Percentiles rank a stretch among this genome's conserved stretches.
Evolutionary conservation across 2,329 filamentous ascomycete genomes (phyloP).

Genomic region (Tolypocladium tundrense): DNA sequence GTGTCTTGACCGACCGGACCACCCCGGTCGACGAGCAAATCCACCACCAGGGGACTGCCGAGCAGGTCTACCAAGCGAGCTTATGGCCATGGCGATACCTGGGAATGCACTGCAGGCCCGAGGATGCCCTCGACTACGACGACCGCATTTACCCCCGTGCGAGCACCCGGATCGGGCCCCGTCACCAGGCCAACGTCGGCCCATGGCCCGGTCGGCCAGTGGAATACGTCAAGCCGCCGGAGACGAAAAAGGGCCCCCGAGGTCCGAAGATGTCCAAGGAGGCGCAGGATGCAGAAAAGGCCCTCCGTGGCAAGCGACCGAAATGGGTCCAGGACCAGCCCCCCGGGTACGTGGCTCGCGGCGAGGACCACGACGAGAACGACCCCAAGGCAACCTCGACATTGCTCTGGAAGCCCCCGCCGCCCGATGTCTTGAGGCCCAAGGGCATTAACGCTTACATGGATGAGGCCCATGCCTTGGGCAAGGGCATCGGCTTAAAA

Average conservation of each 20-base stretch:
- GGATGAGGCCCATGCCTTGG: slow-evolving; percentile 53
- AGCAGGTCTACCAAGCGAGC: slow-evolving; percentile 85
- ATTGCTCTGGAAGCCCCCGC: slow-evolving; percentile 68
- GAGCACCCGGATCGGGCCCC: slow-evolving; percentile 80
- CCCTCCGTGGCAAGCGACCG: slow-evolving; percentile 68
- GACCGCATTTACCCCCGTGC: slow-evolving; percentile 95
- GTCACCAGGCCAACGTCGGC: slow-evolving; percentile 78
- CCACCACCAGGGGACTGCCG: slow-evolving; percentile 57
- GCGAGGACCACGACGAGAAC: slow-evolving; percentile 63
- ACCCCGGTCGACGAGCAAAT: slow-evolving; percentile 53
- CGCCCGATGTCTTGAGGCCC: slow-evolving; percentile 37
- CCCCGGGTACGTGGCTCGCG: slow-evolving; percentile 71
- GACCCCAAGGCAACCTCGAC: slow-evolving; percentile 67
- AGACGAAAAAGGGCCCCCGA: slow-evolving; percentile 78
- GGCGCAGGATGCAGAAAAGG: slow-evolving; percentile 71
- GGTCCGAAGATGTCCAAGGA: slow-evolving; percentile 73
- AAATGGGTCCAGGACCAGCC: slow-evolving; percentile 94
- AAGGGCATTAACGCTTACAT: slow-evolving; percentile 69
- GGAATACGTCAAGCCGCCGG: slow-evolving; percentile 79
- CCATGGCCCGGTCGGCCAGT: slow-evolving; percentile 81
- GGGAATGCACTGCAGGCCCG: slow-evolving; percentile 87
- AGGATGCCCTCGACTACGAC: slow-evolving; percentile 93
- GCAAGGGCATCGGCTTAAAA: slow-evolving; percentile 58
- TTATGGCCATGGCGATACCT: slow-evolving; percentile 96
- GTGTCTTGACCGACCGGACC: slow-evolving; percentile 46